Evolutionary conservation across 495 filamentous ascomycete species (phyloP).

Genomic region (Tetracladium setigerum): DNA sequence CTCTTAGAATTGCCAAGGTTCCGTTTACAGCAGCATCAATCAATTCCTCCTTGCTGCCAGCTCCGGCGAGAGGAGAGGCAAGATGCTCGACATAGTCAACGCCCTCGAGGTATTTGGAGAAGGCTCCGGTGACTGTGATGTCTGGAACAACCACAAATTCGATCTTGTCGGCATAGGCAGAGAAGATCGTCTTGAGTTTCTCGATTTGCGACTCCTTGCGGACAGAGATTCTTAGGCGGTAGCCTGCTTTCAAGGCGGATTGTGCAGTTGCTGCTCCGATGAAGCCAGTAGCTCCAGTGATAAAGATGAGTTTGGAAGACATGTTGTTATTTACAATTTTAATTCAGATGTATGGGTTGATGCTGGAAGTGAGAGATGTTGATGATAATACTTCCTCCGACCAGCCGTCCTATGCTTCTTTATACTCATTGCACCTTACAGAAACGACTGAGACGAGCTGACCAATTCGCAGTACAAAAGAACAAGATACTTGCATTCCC

Average conservation of each 20-base stretch:
- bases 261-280: conserved; percentile 25
- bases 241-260: conserved; percentile 18
- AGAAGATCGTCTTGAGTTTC: conserved; percentile 5
- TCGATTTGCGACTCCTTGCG: conserved; percentile 18
- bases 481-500: too few relatives aligned
- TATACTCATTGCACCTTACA: too few relatives aligned
- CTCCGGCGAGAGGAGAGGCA: conserved; percentile 27
- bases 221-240: conserved; percentile 16
- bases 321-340: background rate
- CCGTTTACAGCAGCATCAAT: conserved; percentile 26
- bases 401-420: too few relatives aligned
- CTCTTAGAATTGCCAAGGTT: conserved; percentile 22
- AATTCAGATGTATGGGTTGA: too few relatives aligned
- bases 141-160: conserved; percentile 26
- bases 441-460: too few relatives aligned
- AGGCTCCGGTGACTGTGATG: conserved; percentile 22
- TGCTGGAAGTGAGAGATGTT: too few relatives aligned
- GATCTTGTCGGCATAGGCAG: conserved; percentile 6
- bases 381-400: too few relatives aligned
- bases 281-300: conserved; percentile 27
- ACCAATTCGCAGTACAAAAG: too few relatives aligned
- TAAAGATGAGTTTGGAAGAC: conserved; percentile 18
- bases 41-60: conserved; percentile 19
- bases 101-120: conserved; percentile 21
- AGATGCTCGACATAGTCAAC: conserved; percentile 31